phyloP scores from a whole-genome alignment of 768 basidiomycete genomes.

The Pilatotrama ljubarskyi region DNA sequence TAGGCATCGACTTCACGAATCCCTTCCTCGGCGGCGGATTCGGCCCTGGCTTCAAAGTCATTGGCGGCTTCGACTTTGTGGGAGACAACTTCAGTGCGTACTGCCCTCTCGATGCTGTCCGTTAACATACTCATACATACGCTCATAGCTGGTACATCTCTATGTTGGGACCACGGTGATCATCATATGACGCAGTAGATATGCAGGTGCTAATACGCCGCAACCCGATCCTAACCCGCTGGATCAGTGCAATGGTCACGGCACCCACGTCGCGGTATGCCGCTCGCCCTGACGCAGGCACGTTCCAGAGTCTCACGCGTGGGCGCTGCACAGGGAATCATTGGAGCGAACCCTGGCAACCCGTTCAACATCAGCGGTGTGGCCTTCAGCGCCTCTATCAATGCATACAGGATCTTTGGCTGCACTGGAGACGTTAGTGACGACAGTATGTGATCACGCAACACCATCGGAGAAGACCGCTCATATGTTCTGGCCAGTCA shows the following conservation, averaged over 20 bases:
- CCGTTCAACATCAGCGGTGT: slow-evolving; percentile 69
- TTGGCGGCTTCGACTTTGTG: slow-evolving; percentile 59
- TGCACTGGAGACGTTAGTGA: slow-evolving; percentile 53
- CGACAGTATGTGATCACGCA: slow-evolving; percentile 42
- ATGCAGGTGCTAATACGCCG: slow-evolving; percentile 48
- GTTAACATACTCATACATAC: background rate
- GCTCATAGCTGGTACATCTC: background rate
- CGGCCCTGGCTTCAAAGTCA: slow-evolving; percentile 52
- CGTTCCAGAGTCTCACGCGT: slow-evolving; percentile 23
- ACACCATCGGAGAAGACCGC: slow-evolving; percentile 28
- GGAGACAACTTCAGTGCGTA: slow-evolving; percentile 47
- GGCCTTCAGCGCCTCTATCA: slow-evolving; percentile 58
- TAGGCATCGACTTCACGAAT: slow-evolving; percentile 57
- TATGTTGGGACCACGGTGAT: background rate
- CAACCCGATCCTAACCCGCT: slow-evolving; percentile 53
- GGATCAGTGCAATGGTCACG: slow-evolving; percentile 48
- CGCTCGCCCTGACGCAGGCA: slow-evolving; percentile 12
- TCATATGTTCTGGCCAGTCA: slow-evolving; percentile 28
- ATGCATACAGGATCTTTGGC: slow-evolving; percentile 59
- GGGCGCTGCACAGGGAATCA: slow-evolving; percentile 55
- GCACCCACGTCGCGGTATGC: slow-evolving; percentile 55
- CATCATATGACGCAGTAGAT: slow-evolving; percentile 19
- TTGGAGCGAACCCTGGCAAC: slow-evolving; percentile 62
- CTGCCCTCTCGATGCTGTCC: background rate
- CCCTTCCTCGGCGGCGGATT: slow-evolving; percentile 54